Percentiles rank a stretch among this genome's conserved stretches.
These are phyloP conservation scores for Neurospora terricola DNA, from an alignment of 495 filamentous ascomycete species.

Conservation along the genomic window DNA sequence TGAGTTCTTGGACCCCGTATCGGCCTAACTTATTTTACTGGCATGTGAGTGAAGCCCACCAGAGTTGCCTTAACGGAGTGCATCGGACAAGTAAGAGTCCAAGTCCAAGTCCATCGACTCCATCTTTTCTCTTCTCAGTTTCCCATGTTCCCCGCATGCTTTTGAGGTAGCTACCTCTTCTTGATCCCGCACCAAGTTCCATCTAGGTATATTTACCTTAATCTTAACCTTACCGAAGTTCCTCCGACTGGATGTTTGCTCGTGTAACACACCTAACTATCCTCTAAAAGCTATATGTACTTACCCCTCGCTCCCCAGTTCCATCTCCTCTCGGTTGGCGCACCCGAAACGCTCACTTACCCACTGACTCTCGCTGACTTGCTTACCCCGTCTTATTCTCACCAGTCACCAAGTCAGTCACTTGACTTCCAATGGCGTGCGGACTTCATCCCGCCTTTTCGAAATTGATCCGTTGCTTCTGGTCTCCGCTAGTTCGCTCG, in stretches of 20 bases:
- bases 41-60: background rate
- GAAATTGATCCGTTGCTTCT: too few species aligned
- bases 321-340: background rate
- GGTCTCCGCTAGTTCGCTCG: background rate
- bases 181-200: background rate
- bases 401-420: background rate
- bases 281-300: background rate
- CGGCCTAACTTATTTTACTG: background rate
- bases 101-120: background rate
- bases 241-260: background rate
- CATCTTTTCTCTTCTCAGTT: background rate
- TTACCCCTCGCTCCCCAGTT: background rate
- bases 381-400: background rate
- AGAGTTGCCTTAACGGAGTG: background rate
- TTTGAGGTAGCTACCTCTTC: background rate
- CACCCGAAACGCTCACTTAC: background rate
- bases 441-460: too few species aligned
- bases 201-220: background rate
- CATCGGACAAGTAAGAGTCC: background rate
- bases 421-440: background rate
- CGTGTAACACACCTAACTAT: background rate
- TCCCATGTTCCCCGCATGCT: background rate
- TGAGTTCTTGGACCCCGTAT: background rate
- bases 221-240: background rate
- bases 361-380: background rate